Percentiles rank a stretch among this genome's conserved stretches.
Conservation (phyloP, 2,329 filamentous ascomycete species). For the Colletotrichum sp. region DNA sequence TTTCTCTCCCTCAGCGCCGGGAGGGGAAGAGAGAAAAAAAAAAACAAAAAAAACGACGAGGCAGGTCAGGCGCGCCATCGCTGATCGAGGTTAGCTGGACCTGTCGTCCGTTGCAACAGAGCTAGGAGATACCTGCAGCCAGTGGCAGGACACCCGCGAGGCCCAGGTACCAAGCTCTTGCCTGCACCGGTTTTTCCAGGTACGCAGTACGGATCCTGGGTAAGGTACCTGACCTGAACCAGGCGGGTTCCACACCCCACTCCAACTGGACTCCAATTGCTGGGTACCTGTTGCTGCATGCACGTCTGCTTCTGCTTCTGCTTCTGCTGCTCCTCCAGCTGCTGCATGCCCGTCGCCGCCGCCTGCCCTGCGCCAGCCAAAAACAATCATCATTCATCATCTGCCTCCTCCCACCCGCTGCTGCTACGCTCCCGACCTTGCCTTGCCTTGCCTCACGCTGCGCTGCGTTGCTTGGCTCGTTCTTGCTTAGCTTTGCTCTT, state of each 20-base stretch:
- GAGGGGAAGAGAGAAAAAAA: neutral
- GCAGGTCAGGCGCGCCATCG: neutral
- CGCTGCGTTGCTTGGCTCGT: neutral
- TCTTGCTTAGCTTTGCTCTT: neutral
- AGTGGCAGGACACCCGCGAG: neutral
- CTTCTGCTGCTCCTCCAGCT: neutral
- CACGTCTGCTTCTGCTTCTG: neutral
- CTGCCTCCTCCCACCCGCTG: neutral
- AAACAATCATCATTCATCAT: slow-evolving; percentile 12
- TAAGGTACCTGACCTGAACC: neutral
- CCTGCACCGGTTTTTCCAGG: neutral
- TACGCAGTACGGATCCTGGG: neutral
- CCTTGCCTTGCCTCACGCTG: neutral
- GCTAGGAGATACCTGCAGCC: neutral
- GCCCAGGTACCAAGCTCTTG: slow-evolving; percentile 1
- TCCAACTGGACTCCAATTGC: neutral
- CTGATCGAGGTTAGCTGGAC: neutral
- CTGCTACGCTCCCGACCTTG: neutral
- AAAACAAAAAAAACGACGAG: neutral
- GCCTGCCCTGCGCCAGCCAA: neutral
- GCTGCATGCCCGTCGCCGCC: neutral
- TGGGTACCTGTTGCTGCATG: neutral
- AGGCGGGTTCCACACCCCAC: neutral
- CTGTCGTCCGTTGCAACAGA: slow-evolving; percentile 5
- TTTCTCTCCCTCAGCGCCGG: neutral